These are phyloP conservation scores for Hypoxylon sp. DNA, from an alignment of 2,329 filamentous ascomycete genomes.

Conservation along the genomic window DNA sequence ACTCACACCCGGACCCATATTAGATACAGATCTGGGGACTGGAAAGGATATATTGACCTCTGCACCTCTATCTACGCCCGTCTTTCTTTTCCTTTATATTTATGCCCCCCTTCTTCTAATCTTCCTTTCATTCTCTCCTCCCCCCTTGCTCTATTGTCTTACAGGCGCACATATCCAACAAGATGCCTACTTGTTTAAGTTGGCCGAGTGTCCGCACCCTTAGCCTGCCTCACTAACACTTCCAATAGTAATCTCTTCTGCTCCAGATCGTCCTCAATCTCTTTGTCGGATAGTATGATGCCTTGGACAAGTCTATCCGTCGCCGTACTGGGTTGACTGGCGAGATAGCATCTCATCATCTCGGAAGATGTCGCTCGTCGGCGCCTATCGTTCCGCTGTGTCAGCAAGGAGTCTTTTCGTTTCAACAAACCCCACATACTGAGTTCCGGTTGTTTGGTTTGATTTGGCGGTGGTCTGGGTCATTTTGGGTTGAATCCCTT, in stretches of 20 bases:
- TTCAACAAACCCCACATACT: slow-evolving; percentile 22
- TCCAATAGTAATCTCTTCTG: slow-evolving; percentile 42
- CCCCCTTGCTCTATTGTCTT: not conserved
- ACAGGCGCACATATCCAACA: not conserved
- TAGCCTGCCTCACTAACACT: slow-evolving; percentile 34
- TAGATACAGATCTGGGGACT: slow-evolving; percentile 21
- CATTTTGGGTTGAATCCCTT: slow-evolving; percentile 22
- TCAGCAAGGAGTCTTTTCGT: slow-evolving; percentile 19
- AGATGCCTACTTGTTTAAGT: slow-evolving; percentile 2
- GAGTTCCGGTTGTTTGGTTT: slow-evolving; percentile 23
- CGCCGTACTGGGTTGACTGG: slow-evolving; percentile 41
- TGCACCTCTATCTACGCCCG: not conserved
- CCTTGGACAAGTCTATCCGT: slow-evolving; percentile 47
- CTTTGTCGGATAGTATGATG: slow-evolving; percentile 29
- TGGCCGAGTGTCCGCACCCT: slow-evolving; percentile 19
- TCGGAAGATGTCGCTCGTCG: slow-evolving; percentile 25
- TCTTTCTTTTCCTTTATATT: slow-evolving; percentile 15
- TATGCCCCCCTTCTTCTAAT: not conserved
- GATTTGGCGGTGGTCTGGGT: slow-evolving; percentile 28
- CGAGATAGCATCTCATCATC: slow-evolving; percentile 49
- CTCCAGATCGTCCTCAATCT: slow-evolving; percentile 26
- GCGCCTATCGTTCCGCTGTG: slow-evolving; percentile 12
- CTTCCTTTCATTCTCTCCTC: not conserved
- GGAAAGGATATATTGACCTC: slow-evolving; percentile 32
- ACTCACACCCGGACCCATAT: slow-evolving; percentile 32